Conservation (phyloP, 257 asterid genomes). For the Nicotiana knightiana region DNA sequence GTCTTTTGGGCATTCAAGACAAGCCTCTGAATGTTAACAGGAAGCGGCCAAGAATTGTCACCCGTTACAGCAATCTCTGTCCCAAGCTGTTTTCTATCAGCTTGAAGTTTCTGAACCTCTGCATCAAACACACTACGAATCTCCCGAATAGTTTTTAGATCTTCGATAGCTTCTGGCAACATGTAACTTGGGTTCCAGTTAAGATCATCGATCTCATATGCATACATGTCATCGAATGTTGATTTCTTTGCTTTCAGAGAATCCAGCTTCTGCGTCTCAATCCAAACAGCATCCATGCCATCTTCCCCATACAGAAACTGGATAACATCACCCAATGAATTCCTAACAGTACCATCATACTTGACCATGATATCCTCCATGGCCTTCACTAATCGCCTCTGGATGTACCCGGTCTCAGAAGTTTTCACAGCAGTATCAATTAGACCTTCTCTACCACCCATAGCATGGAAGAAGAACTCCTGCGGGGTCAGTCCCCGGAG, state of each 20-base stretch:
- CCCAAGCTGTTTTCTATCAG: conserved; percentile 85
- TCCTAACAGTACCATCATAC: conserved; percentile 97
- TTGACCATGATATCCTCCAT: conserved; percentile 99
- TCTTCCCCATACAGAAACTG: conserved; percentile 99
- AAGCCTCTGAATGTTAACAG: conserved; percentile 90
- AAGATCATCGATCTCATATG: conserved; percentile 75
- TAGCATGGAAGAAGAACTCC: conserved; percentile 98
- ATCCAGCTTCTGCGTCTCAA: conserved; percentile 88
- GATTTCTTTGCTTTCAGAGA: conserved; percentile 77
- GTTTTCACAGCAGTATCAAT: conserved; percentile 99
- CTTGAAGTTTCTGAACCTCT: conserved; percentile 90
- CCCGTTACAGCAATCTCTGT: conserved; percentile 92
- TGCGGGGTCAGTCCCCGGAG: conserved; percentile 96
- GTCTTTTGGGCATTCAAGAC: conserved; percentile 91
- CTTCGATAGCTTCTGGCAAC: conserved; percentile 85
- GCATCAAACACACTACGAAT: conserved; percentile 98
- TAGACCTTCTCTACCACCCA: conserved; percentile 99
- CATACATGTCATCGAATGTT: conserved; percentile 61
- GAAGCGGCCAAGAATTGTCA: conserved; percentile 89
- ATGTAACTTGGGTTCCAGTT: conserved; percentile 90
- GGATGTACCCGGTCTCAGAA: conserved; percentile 97
- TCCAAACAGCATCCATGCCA: conserved; percentile 99
- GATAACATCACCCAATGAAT: conserved; percentile 95
- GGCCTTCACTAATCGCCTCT: conserved; percentile 96
- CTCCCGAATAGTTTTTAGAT: conserved; percentile 79